Conservation (phyloP, 306 rosid species). For the Pyrus betulifolia region DNA sequence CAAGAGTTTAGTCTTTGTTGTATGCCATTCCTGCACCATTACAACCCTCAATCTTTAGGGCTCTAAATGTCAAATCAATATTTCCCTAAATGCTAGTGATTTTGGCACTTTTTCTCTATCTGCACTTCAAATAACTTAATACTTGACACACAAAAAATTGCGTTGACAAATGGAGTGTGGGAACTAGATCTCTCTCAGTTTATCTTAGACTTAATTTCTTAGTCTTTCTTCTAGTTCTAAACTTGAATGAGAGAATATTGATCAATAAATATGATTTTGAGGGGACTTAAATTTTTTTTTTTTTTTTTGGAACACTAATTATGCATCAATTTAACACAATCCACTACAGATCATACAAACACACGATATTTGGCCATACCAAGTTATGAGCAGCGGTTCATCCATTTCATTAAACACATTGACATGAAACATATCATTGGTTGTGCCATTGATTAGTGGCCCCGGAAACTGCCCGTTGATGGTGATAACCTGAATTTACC, state of each 20-base stretch:
- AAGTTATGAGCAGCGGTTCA: slow-evolving; percentile 59
- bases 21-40: slow-evolving; percentile 54
- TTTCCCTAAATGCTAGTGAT: too few relatives aligned
- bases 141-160: too few relatives aligned
- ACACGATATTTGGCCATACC: slow-evolving; percentile 20
- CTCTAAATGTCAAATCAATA: neutral
- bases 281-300: neutral
- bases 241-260: neutral
- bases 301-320: too few relatives aligned
- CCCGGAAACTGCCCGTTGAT: slow-evolving; percentile 74
- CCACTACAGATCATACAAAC: neutral
- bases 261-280: neutral
- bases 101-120: too few relatives aligned
- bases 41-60: neutral
- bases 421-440: slow-evolving; percentile 44
- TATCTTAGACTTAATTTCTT: too few relatives aligned
- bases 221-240: too few relatives aligned
- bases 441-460: slow-evolving; percentile 61
- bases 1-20: slow-evolving; percentile 59
- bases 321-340: too few relatives aligned
- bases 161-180: too few relatives aligned
- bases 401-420: slow-evolving; percentile 45
- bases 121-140: too few relatives aligned
- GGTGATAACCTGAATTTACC: slow-evolving; percentile 36
- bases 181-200: neutral